These are phyloP conservation scores for Sutorius australiensis DNA, from an alignment of 768 basidiomycete species.

Conservation along the genomic window DNA sequence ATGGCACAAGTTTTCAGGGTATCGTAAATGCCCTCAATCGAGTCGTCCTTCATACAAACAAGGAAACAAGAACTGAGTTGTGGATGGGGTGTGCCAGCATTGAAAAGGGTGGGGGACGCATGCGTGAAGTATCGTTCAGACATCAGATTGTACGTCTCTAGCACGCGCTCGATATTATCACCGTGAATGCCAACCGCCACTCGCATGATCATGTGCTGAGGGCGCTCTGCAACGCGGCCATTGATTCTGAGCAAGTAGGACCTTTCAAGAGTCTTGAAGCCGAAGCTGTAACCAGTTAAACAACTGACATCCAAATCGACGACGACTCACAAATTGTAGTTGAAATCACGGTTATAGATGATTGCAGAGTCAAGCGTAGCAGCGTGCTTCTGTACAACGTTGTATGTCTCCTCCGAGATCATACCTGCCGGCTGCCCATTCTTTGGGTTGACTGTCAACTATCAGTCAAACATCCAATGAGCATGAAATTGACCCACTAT, in stretches of 20 bases:
- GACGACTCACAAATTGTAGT: constrained; percentile 80
- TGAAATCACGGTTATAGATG: constrained; percentile 98
- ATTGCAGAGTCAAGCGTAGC: constrained; percentile 86
- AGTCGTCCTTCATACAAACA: constrained; percentile 97
- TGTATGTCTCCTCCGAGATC: constrained; percentile 87
- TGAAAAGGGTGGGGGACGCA: constrained; percentile 96
- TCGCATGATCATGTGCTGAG: constrained; percentile 99
- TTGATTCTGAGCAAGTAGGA: constrained; percentile 95
- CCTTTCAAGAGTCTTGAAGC: constrained; percentile 99
- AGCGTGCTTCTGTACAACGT: constrained; percentile 76
- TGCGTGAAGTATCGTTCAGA: constrained; percentile 98
- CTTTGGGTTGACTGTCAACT: constrained; percentile 84
- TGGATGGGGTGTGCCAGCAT: constrained; percentile 93
- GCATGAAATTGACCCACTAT: constrained; percentile 49
- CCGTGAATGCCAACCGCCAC: constrained; percentile 98
- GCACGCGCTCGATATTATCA: constrained; percentile 75
- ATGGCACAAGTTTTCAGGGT: constrained; percentile 97
- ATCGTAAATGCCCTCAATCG: constrained; percentile 98
- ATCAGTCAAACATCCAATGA: background rate
- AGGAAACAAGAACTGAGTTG: constrained; percentile 97
- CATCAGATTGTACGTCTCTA: constrained; percentile 96
- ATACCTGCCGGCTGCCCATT: constrained; percentile 82
- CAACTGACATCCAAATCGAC: background rate
- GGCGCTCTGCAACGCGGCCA: constrained; percentile 93
- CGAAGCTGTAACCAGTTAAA: constrained; percentile 57